Evolutionary conservation across 1,139 yeast species (phyloP).

Genomic region (Yamadazyma triangularis): DNA sequence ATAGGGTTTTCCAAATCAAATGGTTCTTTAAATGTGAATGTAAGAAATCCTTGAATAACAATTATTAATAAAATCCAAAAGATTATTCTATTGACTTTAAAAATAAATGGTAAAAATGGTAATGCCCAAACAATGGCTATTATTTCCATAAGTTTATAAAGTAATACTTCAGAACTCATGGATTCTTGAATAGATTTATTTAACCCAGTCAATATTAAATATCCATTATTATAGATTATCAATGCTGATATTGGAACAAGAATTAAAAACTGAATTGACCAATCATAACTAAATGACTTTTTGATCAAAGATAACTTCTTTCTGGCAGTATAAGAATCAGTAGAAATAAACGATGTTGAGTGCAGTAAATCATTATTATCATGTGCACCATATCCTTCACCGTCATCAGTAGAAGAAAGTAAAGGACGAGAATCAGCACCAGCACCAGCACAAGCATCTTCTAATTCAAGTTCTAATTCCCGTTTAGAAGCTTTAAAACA

Average conservation of each 20-base stretch:
- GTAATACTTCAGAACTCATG: constrained; percentile 35
- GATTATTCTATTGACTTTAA: constrained; percentile 57
- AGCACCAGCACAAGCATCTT: constrained; percentile 5
- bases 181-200: constrained; percentile 72
- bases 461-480: constrained; percentile 16
- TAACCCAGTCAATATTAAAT: constrained; percentile 56
- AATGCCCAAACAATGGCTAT: constrained; percentile 41
- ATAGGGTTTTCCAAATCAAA: constrained; percentile 59
- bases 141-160: constrained; percentile 40
- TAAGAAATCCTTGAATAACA: constrained; percentile 31
- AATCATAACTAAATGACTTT: constrained; percentile 61
- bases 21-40: constrained; percentile 41
- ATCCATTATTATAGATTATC: constrained; percentile 47
- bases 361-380: constrained; percentile 8
- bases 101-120: constrained; percentile 67
- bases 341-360: constrained; percentile 12
- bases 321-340: constrained; percentile 12
- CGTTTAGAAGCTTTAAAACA: constrained; percentile 20
- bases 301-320: constrained; percentile 16
- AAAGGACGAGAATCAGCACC: constrained; percentile 23
- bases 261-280: constrained; percentile 70
- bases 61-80: constrained; percentile 34
- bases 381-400: constrained; percentile 26
- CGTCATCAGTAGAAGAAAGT: constrained; percentile 14
- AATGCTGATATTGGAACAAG: constrained; percentile 64